Evolutionary conservation across 805 yeast species (phyloP).

Genomic region (Saccharomycopsis capsularis): DNA sequence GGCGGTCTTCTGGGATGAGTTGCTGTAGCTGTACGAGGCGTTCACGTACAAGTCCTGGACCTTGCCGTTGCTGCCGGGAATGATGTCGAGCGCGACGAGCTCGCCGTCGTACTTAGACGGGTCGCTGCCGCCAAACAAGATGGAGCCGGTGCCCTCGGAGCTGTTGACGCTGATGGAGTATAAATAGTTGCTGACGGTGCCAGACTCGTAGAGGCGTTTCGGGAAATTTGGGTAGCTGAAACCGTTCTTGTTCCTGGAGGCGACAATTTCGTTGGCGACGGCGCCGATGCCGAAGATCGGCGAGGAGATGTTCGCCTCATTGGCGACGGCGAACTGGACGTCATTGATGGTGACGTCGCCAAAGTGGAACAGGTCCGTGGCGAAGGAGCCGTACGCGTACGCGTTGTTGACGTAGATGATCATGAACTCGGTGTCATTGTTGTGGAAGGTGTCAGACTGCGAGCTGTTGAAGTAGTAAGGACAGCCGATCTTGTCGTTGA

Average conservation of each 20-base stretch:
- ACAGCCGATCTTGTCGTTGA: not conserved
- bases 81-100: slow-evolving; percentile 43
- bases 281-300: slow-evolving; percentile 76
- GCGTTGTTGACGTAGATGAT: slow-evolving; percentile 43
- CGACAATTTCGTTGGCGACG: slow-evolving; percentile 55
- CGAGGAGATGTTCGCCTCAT: slow-evolving; percentile 9
- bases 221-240: slow-evolving; percentile 27
- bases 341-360: slow-evolving; percentile 42
- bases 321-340: slow-evolving; percentile 33
- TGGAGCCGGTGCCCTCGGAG: slow-evolving; percentile 40
- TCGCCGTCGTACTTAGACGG: slow-evolving; percentile 51
- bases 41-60: not conserved
- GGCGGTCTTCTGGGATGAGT: not conserved
- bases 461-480: slow-evolving; percentile 7
- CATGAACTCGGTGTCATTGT: slow-evolving; percentile 31
- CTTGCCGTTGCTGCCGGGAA: slow-evolving; percentile 22
- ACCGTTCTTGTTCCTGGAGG: slow-evolving; percentile 48
- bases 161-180: slow-evolving; percentile 35
- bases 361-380: slow-evolving; percentile 51
- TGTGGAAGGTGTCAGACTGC: slow-evolving; percentile 30
- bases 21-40: not conserved
- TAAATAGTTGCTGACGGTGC: slow-evolving; percentile 33
- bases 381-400: slow-evolving; percentile 51
- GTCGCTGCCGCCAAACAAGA: slow-evolving; percentile 70
- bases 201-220: slow-evolving; percentile 30